Conservation (phyloP, 1,139 yeast species). For the Candida tetrigidarum region DNA sequence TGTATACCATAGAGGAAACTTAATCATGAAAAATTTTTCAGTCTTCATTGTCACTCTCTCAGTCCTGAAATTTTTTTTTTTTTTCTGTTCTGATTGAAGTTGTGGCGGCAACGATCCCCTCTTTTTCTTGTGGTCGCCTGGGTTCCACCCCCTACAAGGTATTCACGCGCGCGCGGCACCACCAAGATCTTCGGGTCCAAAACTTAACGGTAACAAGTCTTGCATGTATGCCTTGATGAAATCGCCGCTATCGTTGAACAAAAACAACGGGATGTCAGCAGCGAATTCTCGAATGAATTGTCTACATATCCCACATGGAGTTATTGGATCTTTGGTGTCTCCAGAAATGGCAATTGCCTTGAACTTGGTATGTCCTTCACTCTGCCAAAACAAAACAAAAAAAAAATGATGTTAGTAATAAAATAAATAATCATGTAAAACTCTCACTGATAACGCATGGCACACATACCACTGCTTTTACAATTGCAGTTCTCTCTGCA, state of each 20-base stretch:
- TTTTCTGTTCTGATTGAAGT: neutral
- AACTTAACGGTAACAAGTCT: slow-evolving; percentile 80
- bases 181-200: slow-evolving; percentile 77
- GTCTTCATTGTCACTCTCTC: neutral
- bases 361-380: slow-evolving; percentile 49
- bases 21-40: slow-evolving; percentile 1
- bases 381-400: no score
- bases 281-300: slow-evolving; percentile 85
- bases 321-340: slow-evolving; percentile 60
- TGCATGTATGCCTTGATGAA: slow-evolving; percentile 47
- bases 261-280: slow-evolving; percentile 53
- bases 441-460: slow-evolving; percentile 4
- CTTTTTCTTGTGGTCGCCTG: no score
- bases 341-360: slow-evolving; percentile 74
- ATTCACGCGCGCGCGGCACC: neutral
- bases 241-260: slow-evolving; percentile 61
- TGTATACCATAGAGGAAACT: neutral
- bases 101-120: no score
- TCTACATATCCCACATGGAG: slow-evolving; percentile 96
- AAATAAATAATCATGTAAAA: no score
- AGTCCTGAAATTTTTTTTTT: neutral
- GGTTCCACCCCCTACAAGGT: no score
- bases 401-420: slow-evolving; percentile 8
- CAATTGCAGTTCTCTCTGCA: slow-evolving; percentile 85
- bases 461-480: slow-evolving; percentile 58